phyloP scores from a whole-genome alignment of 345 rosid genomes.

The Jatropha curcas region DNA sequence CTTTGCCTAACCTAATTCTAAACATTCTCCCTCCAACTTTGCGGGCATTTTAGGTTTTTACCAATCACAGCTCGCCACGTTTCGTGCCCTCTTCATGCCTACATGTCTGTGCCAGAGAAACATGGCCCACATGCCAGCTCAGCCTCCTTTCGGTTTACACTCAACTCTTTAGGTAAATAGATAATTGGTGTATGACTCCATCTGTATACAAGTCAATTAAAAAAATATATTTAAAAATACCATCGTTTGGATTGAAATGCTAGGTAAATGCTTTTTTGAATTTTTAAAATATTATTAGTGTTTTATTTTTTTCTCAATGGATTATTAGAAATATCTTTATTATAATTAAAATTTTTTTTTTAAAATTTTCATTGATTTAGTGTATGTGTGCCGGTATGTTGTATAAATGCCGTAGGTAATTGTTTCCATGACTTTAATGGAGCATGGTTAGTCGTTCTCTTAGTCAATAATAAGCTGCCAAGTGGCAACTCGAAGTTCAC shows the following conservation, averaged over 20 bases:
- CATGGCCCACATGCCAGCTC: constrained; percentile 18
- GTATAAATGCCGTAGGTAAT: too few species aligned
- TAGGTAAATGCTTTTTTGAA: too few species aligned
- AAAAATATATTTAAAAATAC: too few species aligned
- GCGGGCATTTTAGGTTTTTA: neutral
- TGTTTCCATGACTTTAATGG: neutral
- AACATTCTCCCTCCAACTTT: neutral
- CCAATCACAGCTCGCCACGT: constrained; percentile 6
- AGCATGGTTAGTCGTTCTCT: neutral
- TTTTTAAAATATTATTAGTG: too few species aligned
- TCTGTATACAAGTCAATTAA: too few species aligned
- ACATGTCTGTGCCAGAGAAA: constrained; percentile 12
- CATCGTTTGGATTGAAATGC: too few species aligned
- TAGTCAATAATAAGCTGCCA: neutral
- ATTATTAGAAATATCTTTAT: too few species aligned
- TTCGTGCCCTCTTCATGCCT: neutral
- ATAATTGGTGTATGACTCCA: too few species aligned
- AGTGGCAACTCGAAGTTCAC: neutral
- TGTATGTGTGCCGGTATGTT: too few species aligned
- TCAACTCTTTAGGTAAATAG: constrained; percentile 22
- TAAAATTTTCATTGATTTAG: too few species aligned
- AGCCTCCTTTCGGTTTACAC: neutral
- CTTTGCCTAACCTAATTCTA: constrained; percentile 18
- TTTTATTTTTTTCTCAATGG: too few species aligned
- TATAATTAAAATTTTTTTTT: too few species aligned